A percentile compares a stretch with the other conserved stretches of the same genome.
Evolutionary conservation across 495 filamentous ascomycete genomes (phyloP).

Genomic region (Viridothelium virens): DNA sequence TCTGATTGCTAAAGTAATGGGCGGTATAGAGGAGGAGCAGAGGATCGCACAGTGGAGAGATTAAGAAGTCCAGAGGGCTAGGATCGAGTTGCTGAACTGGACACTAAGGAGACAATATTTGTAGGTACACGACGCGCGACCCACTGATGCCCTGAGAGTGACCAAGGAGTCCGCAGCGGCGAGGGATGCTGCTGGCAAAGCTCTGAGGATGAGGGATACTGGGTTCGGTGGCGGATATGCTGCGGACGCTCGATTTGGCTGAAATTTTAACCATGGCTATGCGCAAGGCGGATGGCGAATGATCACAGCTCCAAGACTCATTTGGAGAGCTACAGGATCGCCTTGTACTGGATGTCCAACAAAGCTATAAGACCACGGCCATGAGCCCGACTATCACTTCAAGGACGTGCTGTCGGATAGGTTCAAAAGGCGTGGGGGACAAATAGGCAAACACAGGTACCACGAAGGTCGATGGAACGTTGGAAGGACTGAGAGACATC

Average conservation of each 20-base stretch:
- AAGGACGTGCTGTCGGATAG: slow-evolving; percentile 67
- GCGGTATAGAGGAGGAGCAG: no score
- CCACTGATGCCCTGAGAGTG: slow-evolving; percentile 56
- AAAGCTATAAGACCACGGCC: slow-evolving; percentile 64
- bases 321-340: slow-evolving; percentile 54
- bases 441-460: slow-evolving; percentile 53
- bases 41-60: no score
- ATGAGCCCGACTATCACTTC: slow-evolving; percentile 61
- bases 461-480: slow-evolving; percentile 30
- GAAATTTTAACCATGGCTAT: no score
- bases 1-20: no score
- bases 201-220: slow-evolving; percentile 32
- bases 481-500: slow-evolving; percentile 33
- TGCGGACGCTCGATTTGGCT: slow-evolving; percentile 72
- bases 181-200: slow-evolving; percentile 19
- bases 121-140: no score
- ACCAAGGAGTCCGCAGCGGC: slow-evolving; percentile 46
- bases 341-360: slow-evolving; percentile 38
- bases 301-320: slow-evolving; percentile 33
- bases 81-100: no score
- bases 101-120: no score
- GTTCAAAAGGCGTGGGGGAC: slow-evolving; percentile 60
- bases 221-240: slow-evolving; percentile 55
- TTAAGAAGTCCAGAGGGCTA: no score
- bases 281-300: slow-evolving; percentile 33